A percentile compares a stretch with the other conserved stretches of the same genome.
phyloP scores from a whole-genome alignment of 345 rosid genomes.

The Salix suchowensis region DNA sequence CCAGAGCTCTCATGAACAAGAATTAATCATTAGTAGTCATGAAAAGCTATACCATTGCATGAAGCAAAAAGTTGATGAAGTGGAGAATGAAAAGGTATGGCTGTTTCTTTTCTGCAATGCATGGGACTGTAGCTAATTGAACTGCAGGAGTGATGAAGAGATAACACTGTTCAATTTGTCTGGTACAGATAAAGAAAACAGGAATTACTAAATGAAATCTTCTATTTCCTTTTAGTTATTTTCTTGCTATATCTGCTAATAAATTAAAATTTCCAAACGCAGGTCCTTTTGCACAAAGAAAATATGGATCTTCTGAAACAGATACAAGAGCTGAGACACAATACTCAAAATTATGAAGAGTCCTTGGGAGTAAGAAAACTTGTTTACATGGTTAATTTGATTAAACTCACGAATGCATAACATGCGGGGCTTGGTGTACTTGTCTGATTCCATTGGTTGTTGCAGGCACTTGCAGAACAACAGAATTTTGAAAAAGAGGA shows the following conservation, averaged over 20 bases:
- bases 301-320: constrained; percentile 49
- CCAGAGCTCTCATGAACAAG: constrained; percentile 47
- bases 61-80: constrained; percentile 43
- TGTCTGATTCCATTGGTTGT: constrained; percentile 12
- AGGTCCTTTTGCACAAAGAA: constrained; percentile 48
- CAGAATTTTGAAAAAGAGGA: constrained; percentile 51
- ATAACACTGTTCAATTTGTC: too few species aligned
- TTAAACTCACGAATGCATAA: neutral
- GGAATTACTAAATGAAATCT: neutral
- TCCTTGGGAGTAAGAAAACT: constrained; percentile 40
- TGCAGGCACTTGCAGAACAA: constrained; percentile 53
- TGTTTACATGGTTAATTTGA: neutral
- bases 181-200: too few species aligned
- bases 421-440: neutral
- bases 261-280: constrained; percentile 11
- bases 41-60: constrained; percentile 34
- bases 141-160: neutral
- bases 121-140: too few species aligned
- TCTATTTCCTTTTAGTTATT: neutral
- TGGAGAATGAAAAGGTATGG: constrained; percentile 67
- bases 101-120: neutral
- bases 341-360: constrained; percentile 44
- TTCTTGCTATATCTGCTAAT: neutral
- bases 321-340: constrained; percentile 39
- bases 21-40: constrained; percentile 34